Percentiles rank a stretch among this genome's conserved stretches.
phyloP scores from a whole-genome alignment of 2,329 filamentous ascomycete genomes.

The Ceratocystis albifundus region DNA sequence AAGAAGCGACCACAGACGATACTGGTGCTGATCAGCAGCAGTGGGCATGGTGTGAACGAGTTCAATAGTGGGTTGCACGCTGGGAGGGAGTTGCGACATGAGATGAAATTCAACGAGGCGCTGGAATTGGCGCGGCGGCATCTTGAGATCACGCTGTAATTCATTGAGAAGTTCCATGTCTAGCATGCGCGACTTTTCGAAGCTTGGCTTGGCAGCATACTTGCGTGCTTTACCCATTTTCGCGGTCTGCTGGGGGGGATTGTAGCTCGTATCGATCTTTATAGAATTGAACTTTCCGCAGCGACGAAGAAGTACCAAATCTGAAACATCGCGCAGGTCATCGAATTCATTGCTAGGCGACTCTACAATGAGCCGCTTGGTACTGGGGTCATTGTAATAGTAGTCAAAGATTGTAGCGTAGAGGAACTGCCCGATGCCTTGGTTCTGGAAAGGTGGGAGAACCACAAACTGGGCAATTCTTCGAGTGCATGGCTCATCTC shows the following conservation, averaged over 20 bases:
- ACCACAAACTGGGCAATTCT: slow-evolving; percentile 91
- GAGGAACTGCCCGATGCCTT: slow-evolving; percentile 66
- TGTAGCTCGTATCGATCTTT: slow-evolving; percentile 41
- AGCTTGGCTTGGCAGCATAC: slow-evolving; percentile 16
- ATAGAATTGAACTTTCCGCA: slow-evolving; percentile 48
- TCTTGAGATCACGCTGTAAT: slow-evolving; percentile 54
- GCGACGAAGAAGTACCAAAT: slow-evolving; percentile 52
- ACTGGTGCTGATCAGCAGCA: slow-evolving; percentile 37
- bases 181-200: slow-evolving; percentile 20
- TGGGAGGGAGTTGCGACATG: slow-evolving; percentile 46
- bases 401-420: slow-evolving; percentile 68
- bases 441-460: slow-evolving; percentile 72
- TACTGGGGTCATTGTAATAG: slow-evolving; percentile 54
- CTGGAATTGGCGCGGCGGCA: slow-evolving; percentile 63
- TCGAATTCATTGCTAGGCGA: slow-evolving; percentile 85
- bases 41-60: slow-evolving; percentile 33
- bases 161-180: slow-evolving; percentile 43
- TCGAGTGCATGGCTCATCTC: slow-evolving; percentile 51
- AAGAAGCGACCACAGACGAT: slow-evolving; percentile 60
- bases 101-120: slow-evolving; percentile 66
- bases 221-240: slow-evolving; percentile 19
- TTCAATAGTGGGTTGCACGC: slow-evolving; percentile 43
- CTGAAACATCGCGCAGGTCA: slow-evolving; percentile 63
- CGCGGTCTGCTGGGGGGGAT: slow-evolving; percentile 38
- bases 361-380: slow-evolving; percentile 80